Evolutionary conservation across 441 rosid species (phyloP).

Genomic region (Mallotus japonicus): DNA sequence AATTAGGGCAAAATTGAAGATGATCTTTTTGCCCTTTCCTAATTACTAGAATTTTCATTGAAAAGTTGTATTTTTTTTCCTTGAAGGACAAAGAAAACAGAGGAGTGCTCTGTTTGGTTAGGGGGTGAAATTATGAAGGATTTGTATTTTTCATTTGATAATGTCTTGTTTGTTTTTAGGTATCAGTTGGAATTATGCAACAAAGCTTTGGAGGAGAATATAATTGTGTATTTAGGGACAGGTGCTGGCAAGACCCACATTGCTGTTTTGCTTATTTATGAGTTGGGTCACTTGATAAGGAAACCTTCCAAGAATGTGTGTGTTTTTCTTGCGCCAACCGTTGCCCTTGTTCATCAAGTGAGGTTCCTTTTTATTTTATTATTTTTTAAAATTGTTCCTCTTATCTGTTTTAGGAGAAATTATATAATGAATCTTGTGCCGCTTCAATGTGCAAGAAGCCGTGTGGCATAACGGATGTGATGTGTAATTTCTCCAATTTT

Average conservation of each 20-base stretch:
- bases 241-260: conserved; percentile 98
- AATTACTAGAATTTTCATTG: not conserved
- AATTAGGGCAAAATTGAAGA: not conserved
- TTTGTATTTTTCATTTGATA: not conserved
- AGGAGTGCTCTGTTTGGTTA: not conserved
- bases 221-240: conserved; percentile 80
- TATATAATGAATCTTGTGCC: too few relatives aligned
- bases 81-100: not conserved
- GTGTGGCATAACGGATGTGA: not conserved
- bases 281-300: conserved; percentile 63
- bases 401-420: too few relatives aligned
- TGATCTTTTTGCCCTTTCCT: not conserved
- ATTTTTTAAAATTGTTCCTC: not conserved
- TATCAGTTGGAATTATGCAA: conserved; percentile 87
- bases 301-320: conserved; percentile 66
- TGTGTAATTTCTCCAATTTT: not conserved
- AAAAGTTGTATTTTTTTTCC: not conserved
- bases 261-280: conserved; percentile 85
- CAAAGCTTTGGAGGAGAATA: conserved; percentile 79
- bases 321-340: conserved; percentile 92
- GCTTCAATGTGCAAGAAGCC: too few relatives aligned
- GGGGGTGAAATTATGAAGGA: not conserved
- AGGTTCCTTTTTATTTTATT: conserved; percentile 15
- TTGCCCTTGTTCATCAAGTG: conserved; percentile 85
- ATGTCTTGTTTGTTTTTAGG: conserved; percentile 36